These are phyloP conservation scores for Penicillium sp. DNA, from an alignment of 2,329 filamentous ascomycete genomes.

Conservation along the genomic window DNA sequence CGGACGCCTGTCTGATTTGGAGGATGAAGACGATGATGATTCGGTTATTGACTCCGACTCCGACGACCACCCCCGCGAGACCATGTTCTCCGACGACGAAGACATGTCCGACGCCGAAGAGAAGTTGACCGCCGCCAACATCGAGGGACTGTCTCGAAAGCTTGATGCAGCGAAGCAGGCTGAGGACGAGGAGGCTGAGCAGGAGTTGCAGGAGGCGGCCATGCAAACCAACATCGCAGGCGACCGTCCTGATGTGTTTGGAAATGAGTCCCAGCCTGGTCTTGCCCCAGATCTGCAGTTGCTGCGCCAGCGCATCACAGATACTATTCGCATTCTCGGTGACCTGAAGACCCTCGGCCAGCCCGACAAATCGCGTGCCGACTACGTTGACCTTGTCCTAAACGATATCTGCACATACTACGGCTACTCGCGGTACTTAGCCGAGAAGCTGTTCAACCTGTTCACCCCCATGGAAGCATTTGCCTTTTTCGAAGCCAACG, in stretches of 20 bases:
- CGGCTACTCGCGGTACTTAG: constrained; percentile 92
- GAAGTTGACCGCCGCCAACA: constrained; percentile 91
- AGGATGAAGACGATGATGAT: constrained; percentile 61
- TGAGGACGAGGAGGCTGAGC: constrained; percentile 80
- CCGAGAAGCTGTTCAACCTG: constrained; percentile 90
- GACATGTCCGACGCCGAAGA: constrained; percentile 88
- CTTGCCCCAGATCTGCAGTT: constrained; percentile 90
- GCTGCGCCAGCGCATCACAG: constrained; percentile 84
- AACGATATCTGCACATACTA: constrained; percentile 97
- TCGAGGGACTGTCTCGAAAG: constrained; percentile 85
- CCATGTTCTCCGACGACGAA: constrained; percentile 95
- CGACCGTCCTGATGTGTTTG: constrained; percentile 69
- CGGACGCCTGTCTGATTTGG: constrained; percentile 57
- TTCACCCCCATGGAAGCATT: constrained; percentile 94
- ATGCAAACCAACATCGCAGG: constrained; percentile 92
- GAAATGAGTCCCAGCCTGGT: constrained; percentile 62
- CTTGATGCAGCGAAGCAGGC: constrained; percentile 77
- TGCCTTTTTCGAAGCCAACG: constrained; percentile 98
- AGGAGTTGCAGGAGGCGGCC: constrained; percentile 81
- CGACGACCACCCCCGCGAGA: constrained; percentile 59
- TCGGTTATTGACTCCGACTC: constrained; percentile 74
- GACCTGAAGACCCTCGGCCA: constrained; percentile 84
- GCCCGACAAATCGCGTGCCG: constrained; percentile 77
- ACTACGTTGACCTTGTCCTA: constrained; percentile 84
- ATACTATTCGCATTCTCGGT: constrained; percentile 88